Percentiles rank a stretch among this genome's conserved stretches.
Evolutionary conservation across 345 rosid species (phyloP).

Genomic region (Durio zibethinus): DNA sequence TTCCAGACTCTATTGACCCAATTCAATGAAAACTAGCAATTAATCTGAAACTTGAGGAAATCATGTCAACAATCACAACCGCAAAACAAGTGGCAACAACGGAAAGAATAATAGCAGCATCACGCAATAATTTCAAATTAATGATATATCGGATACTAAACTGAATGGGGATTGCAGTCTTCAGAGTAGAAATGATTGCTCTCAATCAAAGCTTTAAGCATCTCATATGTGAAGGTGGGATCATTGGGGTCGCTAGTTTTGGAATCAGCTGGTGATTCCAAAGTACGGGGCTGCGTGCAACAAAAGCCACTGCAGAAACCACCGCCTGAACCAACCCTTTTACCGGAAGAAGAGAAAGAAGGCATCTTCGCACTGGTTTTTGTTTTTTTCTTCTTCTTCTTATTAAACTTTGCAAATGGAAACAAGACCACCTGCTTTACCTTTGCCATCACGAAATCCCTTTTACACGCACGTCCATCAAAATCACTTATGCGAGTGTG

Average conservation of each 20-base stretch:
- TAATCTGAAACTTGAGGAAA: background rate
- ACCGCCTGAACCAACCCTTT: background rate
- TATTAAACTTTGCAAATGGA: slow-evolving; percentile 20
- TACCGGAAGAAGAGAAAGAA: slow-evolving; percentile 19
- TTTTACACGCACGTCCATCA: background rate
- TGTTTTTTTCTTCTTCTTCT: slow-evolving; percentile 4
- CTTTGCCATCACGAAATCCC: background rate
- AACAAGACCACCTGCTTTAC: slow-evolving; percentile 18
- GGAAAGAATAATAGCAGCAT: background rate
- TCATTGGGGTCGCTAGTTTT: slow-evolving; percentile 47
- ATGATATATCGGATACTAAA: background rate
- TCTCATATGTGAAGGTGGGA: slow-evolving; percentile 37
- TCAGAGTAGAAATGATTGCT: slow-evolving; percentile 48
- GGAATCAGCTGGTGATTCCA: slow-evolving; percentile 40
- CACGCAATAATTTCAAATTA: background rate
- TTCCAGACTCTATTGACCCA: background rate
- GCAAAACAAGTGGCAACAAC: background rate
- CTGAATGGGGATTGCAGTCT: slow-evolving; percentile 47
- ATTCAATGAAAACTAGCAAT: background rate
- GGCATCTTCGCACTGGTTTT: background rate
- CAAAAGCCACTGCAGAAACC: slow-evolving; percentile 31
- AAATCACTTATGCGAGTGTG: background rate
- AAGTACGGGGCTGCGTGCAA: slow-evolving; percentile 29
- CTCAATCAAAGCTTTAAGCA: slow-evolving; percentile 45
- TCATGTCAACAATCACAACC: background rate